phyloP scores from a whole-genome alignment of 2,329 filamentous ascomycete species.

The Arthrinium phaeospermum region DNA sequence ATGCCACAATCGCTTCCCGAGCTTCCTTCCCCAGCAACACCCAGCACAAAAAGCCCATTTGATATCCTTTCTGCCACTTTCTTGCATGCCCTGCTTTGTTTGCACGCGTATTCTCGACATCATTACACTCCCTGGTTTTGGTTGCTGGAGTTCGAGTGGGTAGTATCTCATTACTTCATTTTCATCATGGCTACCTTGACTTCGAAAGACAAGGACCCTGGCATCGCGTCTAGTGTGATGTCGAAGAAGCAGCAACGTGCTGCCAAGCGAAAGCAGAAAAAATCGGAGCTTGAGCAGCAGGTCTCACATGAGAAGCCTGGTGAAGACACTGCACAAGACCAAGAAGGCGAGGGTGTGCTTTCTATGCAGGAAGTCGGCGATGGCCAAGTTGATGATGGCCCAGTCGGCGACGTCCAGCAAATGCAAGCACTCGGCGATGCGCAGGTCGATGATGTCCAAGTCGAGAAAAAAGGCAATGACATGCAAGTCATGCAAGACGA shows the following conservation, averaged over 20 bases:
- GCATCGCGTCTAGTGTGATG: background rate
- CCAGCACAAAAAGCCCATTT: background rate
- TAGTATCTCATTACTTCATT: background rate
- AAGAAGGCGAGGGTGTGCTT: background rate
- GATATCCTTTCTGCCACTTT: background rate
- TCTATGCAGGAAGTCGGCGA: too few relatives aligned
- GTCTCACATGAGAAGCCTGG: background rate
- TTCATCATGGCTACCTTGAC: background rate
- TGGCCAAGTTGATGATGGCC: too few relatives aligned
- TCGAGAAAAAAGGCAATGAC: background rate
- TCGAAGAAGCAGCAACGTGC: slow-evolving; percentile 10
- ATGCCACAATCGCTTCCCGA: slow-evolving; percentile 3
- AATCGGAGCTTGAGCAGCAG: slow-evolving; percentile 29
- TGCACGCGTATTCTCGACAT: background rate
- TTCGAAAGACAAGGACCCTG: background rate
- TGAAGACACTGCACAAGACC: background rate
- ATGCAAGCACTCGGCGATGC: too few relatives aligned
- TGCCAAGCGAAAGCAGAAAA: slow-evolving; percentile 24
- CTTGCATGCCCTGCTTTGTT: background rate
- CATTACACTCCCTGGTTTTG: background rate
- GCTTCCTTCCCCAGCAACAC: slow-evolving; percentile 3
- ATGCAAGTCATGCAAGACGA: background rate
- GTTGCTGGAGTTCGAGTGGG: background rate
- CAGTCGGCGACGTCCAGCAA: too few relatives aligned
- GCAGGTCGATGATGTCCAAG: background rate